Percentiles rank a stretch among this genome's conserved stretches.
phyloP scores from a whole-genome alignment of 2,329 filamentous ascomycete species.

The Huntiella moniliformis region DNA sequence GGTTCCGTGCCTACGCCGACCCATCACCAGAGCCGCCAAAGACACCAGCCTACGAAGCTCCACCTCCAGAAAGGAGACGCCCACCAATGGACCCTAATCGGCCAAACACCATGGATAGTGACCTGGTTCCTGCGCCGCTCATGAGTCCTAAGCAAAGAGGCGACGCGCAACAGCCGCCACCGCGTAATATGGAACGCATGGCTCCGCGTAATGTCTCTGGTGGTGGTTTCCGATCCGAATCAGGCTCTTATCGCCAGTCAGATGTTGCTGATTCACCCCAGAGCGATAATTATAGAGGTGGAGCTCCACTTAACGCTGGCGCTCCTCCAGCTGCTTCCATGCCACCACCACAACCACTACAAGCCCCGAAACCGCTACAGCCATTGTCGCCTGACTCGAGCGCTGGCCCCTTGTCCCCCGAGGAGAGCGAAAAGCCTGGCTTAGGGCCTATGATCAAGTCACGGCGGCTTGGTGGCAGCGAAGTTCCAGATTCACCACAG shows the following conservation, averaged over 20 bases:
- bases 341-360: slow-evolving; percentile 9
- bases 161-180: slow-evolving; percentile 26
- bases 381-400: slow-evolving; percentile 15
- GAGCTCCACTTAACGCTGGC: no score
- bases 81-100: slow-evolving; percentile 46
- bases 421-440: slow-evolving; percentile 37
- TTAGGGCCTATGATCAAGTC: slow-evolving; percentile 78
- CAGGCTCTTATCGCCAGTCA: slow-evolving; percentile 12
- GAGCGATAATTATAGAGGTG: slow-evolving; percentile 8
- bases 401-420: slow-evolving; percentile 11
- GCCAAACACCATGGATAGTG: slow-evolving; percentile 30
- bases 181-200: slow-evolving; percentile 31
- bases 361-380: slow-evolving; percentile 7
- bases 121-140: slow-evolving; percentile 38
- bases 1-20: slow-evolving; percentile 8
- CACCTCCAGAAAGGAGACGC: slow-evolving; percentile 42
- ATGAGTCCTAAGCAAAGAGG: slow-evolving; percentile 30
- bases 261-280: slow-evolving; percentile 11
- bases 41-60: slow-evolving; percentile 20
- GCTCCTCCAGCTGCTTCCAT: slow-evolving; percentile 11
- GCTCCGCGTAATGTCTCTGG: slow-evolving; percentile 26
- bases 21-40: slow-evolving; percentile 12
- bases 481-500: slow-evolving; percentile 1
- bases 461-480: slow-evolving; percentile 35
- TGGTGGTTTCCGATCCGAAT: slow-evolving; percentile 10